phyloP scores from a whole-genome alignment of 2,329 filamentous ascomycete species.

The Coniochaeta pulveracea region DNA sequence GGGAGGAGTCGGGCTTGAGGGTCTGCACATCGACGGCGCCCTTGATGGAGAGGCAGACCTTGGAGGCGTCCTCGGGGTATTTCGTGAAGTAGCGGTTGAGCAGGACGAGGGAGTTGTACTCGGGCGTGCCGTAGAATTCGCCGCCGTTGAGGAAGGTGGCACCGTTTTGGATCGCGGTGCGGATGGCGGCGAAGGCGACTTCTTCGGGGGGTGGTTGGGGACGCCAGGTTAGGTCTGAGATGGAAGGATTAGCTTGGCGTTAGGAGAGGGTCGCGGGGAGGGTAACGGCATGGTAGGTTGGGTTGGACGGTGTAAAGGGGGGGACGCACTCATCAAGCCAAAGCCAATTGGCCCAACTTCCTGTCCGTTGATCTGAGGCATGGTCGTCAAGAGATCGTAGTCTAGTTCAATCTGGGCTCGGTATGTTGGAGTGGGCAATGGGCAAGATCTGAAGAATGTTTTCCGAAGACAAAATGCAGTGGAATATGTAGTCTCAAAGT shows the following conservation, averaged over 20 bases:
- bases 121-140: constrained; percentile 51
- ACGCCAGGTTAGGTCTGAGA: constrained; percentile 32
- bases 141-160: constrained; percentile 45
- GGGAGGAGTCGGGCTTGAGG: constrained; percentile 35
- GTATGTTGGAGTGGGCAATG: neutral
- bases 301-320: neutral
- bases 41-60: constrained; percentile 48
- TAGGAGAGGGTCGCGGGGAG: neutral
- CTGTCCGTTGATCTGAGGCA: constrained; percentile 17
- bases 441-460: neutral
- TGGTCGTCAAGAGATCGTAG: constrained; percentile 5
- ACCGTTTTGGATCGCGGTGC: constrained; percentile 33
- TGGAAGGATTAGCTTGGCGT: no score
- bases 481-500: neutral
- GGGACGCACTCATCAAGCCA: constrained; percentile 18
- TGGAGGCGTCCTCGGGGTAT: constrained; percentile 50
- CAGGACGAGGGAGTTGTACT: constrained; percentile 41
- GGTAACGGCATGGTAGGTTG: neutral
- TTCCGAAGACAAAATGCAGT: neutral
- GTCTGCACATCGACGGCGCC: constrained; percentile 28
- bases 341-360: constrained; percentile 18
- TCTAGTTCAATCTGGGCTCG: neutral
- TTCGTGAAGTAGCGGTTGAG: constrained; percentile 49
- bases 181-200: constrained; percentile 42
- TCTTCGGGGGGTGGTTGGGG: constrained; percentile 27